These are phyloP conservation scores for Vitis amurensis DNA, from an alignment of 164 flowering plant genomes.

Conservation along the genomic window DNA sequence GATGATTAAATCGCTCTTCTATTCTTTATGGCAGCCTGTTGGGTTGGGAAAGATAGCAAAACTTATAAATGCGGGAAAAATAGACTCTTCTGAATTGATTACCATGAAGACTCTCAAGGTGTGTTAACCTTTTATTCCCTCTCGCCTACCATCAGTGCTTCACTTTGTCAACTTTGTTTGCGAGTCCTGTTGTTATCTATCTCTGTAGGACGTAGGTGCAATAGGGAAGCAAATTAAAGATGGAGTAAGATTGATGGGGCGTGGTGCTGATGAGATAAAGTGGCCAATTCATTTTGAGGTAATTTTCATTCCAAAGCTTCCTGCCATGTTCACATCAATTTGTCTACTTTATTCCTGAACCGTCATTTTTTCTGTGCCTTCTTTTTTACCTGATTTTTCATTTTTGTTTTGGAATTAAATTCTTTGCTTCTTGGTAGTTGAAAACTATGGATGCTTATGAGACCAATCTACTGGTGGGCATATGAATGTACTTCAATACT, in stretches of 20 bases:
- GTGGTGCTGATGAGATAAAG: slow-evolving; percentile 82
- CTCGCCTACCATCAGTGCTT: not conserved
- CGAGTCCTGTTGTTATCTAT: not conserved
- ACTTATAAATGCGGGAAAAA: slow-evolving; percentile 90
- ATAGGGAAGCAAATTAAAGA: slow-evolving; percentile 90
- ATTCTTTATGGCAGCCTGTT: slow-evolving; percentile 59
- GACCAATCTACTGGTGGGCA: too few relatives aligned
- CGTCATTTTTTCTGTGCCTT: too few relatives aligned
- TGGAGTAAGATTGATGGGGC: slow-evolving; percentile 96
- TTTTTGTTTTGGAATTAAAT: too few relatives aligned
- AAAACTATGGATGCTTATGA: too few relatives aligned
- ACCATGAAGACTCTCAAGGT: slow-evolving; percentile 99
- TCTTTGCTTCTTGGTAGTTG: too few relatives aligned
- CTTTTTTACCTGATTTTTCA: too few relatives aligned
- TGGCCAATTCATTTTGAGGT: slow-evolving; percentile 99
- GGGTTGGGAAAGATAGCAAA: slow-evolving; percentile 95
- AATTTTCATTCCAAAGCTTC: slow-evolving; percentile 14
- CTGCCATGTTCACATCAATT: not conserved
- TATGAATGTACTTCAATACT: too few relatives aligned
- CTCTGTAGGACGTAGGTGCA: slow-evolving; percentile 72
- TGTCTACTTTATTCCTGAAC: too few relatives aligned
- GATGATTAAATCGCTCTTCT: not conserved
- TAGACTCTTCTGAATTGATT: slow-evolving; percentile 91
- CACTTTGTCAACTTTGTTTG: slow-evolving; percentile 3
- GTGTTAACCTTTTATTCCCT: slow-evolving; percentile 4